Percentiles rank a stretch among this genome's conserved stretches.
phyloP scores from a whole-genome alignment of 768 basidiomycete species.

The Lentinula aciculospora region DNA sequence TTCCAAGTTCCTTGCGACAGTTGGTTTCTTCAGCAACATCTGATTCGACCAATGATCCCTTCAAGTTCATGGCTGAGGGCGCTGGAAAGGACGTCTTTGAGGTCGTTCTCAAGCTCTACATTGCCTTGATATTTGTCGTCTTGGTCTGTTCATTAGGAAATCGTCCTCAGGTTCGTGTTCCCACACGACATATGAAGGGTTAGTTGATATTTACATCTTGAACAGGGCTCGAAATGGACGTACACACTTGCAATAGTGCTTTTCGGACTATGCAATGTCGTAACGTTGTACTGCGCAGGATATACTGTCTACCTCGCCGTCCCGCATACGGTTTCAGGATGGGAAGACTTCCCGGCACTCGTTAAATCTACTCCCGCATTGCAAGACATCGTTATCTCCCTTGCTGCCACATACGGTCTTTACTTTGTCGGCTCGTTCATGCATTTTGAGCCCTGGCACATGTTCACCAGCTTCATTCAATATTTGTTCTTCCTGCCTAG shows the following conservation, averaged over 20 bases:
- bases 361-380: slow-evolving; percentile 63
- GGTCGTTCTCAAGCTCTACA: slow-evolving; percentile 77
- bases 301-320: slow-evolving; percentile 85
- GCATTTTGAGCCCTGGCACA: slow-evolving; percentile 95
- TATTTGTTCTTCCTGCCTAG: slow-evolving; percentile 88
- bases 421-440: slow-evolving; percentile 86
- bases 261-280: slow-evolving; percentile 73
- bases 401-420: slow-evolving; percentile 73
- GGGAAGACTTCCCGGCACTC: slow-evolving; percentile 65
- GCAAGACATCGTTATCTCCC: slow-evolving; percentile 79
- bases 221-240: slow-evolving; percentile 78
- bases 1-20: slow-evolving; percentile 32
- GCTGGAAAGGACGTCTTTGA: slow-evolving; percentile 73
- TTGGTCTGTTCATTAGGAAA: slow-evolving; percentile 89
- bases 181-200: neutral
- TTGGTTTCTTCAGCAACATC: slow-evolving; percentile 77
- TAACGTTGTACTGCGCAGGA: slow-evolving; percentile 87
- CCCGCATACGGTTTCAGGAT: slow-evolving; percentile 66
- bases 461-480: slow-evolving; percentile 88
- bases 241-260: slow-evolving; percentile 72
- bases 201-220: slow-evolving; percentile 1
- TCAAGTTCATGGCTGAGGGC: slow-evolving; percentile 72
- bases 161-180: slow-evolving; percentile 49
- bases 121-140: slow-evolving; percentile 77
- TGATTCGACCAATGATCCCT: slow-evolving; percentile 53